These are phyloP conservation scores for Penicillium capsulatum DNA, from an alignment of 2,329 filamentous ascomycete species.

Conservation along the genomic window DNA sequence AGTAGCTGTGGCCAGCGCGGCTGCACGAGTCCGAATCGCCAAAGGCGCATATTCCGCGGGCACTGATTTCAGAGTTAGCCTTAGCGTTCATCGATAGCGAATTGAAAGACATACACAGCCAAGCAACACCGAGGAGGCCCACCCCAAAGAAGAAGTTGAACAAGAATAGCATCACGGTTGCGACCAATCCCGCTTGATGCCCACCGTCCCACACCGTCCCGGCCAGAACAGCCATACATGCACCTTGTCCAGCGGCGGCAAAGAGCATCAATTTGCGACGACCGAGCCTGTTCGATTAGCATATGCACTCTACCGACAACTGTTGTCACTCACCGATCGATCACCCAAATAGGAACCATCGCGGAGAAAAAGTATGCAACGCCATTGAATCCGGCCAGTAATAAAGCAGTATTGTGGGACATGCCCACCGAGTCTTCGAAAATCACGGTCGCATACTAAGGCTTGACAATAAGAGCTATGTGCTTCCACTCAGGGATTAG, in stretches of 20 bases:
- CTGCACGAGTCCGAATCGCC: conserved; percentile 48
- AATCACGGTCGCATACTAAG: conserved; percentile 40
- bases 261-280: conserved; percentile 59
- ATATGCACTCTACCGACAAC: not conserved
- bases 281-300: conserved; percentile 35
- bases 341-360: conserved; percentile 37
- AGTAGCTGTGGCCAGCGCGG: conserved; percentile 48
- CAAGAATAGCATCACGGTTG: conserved; percentile 50
- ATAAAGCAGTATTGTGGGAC: conserved; percentile 33
- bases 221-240: conserved; percentile 48
- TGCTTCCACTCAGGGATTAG: no score
- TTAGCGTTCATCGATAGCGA: no score
- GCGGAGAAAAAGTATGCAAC: conserved; percentile 40
- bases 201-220: conserved; percentile 42
- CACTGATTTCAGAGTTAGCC: conserved; percentile 18
- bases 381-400: conserved; percentile 42
- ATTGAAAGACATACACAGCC: conserved; percentile 31
- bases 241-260: conserved; percentile 49
- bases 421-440: conserved; percentile 47
- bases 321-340: conserved; percentile 31
- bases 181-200: conserved; percentile 41
- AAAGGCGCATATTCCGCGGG: conserved; percentile 47
- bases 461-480: conserved; percentile 1
- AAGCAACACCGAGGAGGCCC: conserved; percentile 45
- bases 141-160: conserved; percentile 54